phyloP scores from a whole-genome alignment of 2,329 filamentous ascomycete species.

The Hypocrella siamensis region DNA sequence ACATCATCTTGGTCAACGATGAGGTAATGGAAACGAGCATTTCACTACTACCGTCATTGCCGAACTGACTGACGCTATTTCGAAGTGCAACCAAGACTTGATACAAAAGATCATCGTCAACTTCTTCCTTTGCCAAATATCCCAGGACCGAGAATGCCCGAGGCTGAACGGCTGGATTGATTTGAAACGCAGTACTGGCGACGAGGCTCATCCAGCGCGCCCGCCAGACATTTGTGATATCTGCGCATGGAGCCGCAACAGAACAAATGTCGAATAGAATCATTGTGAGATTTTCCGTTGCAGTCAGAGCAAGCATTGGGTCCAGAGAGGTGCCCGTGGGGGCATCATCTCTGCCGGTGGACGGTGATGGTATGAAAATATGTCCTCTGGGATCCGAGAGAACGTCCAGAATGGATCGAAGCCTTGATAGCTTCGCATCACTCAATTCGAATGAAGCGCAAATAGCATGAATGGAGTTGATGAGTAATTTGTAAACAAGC shows the following conservation, averaged over 20 bases:
- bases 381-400: constrained; percentile 45
- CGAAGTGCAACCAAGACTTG: constrained; percentile 54
- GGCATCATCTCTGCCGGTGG: constrained; percentile 32
- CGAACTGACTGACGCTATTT: constrained; percentile 48
- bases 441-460: constrained; percentile 50
- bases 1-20: constrained; percentile 55
- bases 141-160: constrained; percentile 58
- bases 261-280: constrained; percentile 48
- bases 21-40: constrained; percentile 55
- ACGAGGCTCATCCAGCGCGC: constrained; percentile 61
- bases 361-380: constrained; percentile 34
- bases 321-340: constrained; percentile 40
- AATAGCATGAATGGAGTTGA: constrained; percentile 52
- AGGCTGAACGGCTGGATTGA: constrained; percentile 55
- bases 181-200: constrained; percentile 57
- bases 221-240: constrained; percentile 53
- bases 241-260: constrained; percentile 46
- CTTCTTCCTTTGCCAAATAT: constrained; percentile 53
- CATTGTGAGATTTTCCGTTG: constrained; percentile 45
- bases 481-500: constrained; percentile 45
- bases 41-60: constrained; percentile 47
- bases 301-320: constrained; percentile 30
- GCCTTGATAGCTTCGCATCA: constrained; percentile 38
- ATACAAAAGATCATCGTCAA: constrained; percentile 56
- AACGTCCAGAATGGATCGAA: constrained; percentile 38